Base-by-base conservation (phyloP, 129 eudicot species). In the Artemisia argyi region DNA sequence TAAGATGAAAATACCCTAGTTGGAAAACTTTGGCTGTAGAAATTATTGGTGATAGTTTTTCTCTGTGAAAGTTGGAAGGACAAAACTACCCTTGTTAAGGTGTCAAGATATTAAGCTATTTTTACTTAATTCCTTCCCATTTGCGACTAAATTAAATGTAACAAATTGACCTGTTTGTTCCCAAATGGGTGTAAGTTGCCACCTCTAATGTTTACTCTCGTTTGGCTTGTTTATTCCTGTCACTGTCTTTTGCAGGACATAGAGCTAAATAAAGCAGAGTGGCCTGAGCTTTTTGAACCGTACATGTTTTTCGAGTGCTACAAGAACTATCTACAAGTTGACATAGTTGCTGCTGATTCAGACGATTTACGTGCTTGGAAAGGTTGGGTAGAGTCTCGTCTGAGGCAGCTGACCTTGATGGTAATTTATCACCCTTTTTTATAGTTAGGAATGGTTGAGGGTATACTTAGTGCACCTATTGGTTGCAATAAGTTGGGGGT, bases 381-480 rank as follows among this genome's bases (percentile, higher is more conserved):
- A 86, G 99, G 97, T 22, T 95, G 99, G 99, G 97, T 95, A 53
- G 97, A 88, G 72, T 95, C 99, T 62, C 96, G 99, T 19, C 83
- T 95, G 47, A 86, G 99, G 82, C 99, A 90, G 77, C 78, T 95
- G 64, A 95, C 99, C 14, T 67, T 90, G 84, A 95, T 83, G 99
- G 99, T 95, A 86, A 84, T 75, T 47, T 86, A 73, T 77, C 15
- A 65, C 47, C 47, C 66, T 54, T 55, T 44, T 52, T 52, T 15
- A 61, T 46, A 14, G 46, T 7, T 8, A 6, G 9, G 19, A 3
- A 39, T 44, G 1, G 48, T 28, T 4, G 10, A 49, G 3, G 61
- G n/a, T 28, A 49, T 28, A 12, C 47, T 12, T 24, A 66, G 72
- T 50, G 24, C 51, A 6, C 26, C 24, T 15, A 15, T 14, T 15